Base-by-base conservation (phyloP, 495 filamentous ascomycete species). In the Hypoxylon crocopeplum region DNA sequence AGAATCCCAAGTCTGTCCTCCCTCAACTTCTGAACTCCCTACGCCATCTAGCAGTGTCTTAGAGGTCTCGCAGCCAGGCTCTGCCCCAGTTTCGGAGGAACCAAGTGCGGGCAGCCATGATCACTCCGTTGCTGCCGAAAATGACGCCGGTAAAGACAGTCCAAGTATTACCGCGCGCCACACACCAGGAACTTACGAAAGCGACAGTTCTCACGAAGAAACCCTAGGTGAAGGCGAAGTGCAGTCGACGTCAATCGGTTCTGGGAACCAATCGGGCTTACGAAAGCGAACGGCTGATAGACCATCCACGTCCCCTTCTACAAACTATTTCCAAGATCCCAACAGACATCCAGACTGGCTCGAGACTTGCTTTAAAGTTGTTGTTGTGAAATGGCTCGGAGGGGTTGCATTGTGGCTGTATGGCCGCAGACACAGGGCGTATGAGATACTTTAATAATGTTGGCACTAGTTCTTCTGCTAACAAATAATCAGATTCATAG, bases 301-400 rank as follows among this genome's bases (percentile, higher is more conserved):
- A 22, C 33, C 50, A 39, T 33, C 39, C 20, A 34, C 41, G 11
- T 45, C 53, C 20, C 21, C 59, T 24, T 34, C 57, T 10, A 24
- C 22, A 11, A n/a, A 45, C 25, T 7, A 47, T 36, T 48, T 19
- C n/a, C 54, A 38, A 29, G 10, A 16, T 30, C 13, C 27, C 0
- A 39, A 40, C 8, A 53, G 46, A 7, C 22, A 41, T 11, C 17
- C 49, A 7, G 30, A 24, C 25, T 70, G 60, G 68, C 32, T 70
- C 19, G 40, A 58, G 11, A 32, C 48, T 6, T 63, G 62, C 13
- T n/a, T 68, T 12, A 48, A 24, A 21, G 34, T 64, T 12, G 37
- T 59, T 1, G 48, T 65, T 15, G 64, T 68, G 38, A 56, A 49
- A 34, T 66, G 68, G 64, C 45, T 70, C n/a, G 51, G 64, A 11